phyloP scores from a whole-genome alignment of 148 eudicot species.

The Diospyros kaki region DNA sequence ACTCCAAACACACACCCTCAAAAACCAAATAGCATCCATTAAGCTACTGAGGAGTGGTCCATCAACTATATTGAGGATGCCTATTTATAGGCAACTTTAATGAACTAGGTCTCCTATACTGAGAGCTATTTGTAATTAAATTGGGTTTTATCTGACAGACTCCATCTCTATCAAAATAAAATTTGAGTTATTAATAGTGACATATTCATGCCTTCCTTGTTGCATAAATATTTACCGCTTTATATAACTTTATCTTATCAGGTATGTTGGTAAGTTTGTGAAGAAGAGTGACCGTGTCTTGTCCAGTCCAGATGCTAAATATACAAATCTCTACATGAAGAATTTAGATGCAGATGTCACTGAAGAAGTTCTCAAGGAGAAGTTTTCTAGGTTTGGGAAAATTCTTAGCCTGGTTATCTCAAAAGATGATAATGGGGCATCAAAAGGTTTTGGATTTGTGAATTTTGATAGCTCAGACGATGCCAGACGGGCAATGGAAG shows the following conservation, averaged over 20 bases:
- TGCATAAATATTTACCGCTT: neutral
- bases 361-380: constrained; percentile 45
- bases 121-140: too few species aligned
- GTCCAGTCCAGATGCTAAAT: constrained; percentile 40
- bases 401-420: constrained; percentile 55
- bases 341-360: constrained; percentile 54
- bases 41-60: too few species aligned
- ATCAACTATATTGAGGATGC: too few species aligned
- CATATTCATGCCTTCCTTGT: neutral
- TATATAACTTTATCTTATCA: constrained; percentile 16
- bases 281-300: constrained; percentile 50
- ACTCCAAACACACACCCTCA: too few species aligned
- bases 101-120: too few species aligned
- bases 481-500: constrained; percentile 63
- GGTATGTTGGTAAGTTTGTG: constrained; percentile 62
- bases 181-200: neutral
- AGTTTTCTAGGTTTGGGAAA: constrained; percentile 64
- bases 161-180: too few species aligned
- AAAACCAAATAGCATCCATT: too few species aligned
- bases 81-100: too few species aligned
- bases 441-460: constrained; percentile 79
- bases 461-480: constrained; percentile 62
- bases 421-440: constrained; percentile 54
- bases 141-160: too few species aligned
- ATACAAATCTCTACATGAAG: constrained; percentile 68